Base-by-base conservation (phyloP, 768 basidiomycete species). In the Lentinula guzmanii region DNA sequence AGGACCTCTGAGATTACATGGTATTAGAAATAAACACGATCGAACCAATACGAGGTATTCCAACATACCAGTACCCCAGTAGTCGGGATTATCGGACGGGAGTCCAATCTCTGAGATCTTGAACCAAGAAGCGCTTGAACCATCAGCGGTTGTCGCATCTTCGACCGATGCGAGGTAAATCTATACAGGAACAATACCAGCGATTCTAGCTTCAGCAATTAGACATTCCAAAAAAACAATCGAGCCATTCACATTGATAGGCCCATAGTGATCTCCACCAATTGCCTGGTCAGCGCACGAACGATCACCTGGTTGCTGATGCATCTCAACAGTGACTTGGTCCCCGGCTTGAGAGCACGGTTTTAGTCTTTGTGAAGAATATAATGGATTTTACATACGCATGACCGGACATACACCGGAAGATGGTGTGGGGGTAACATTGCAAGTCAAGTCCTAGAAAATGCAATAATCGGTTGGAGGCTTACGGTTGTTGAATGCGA, bases 181-280 rank as follows among this genome's bases (percentile, higher is more conserved):
- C 75, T 73, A 52, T 41, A 16, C 42, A 41, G 8, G 34, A 52
- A 21, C 8, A 46, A 34, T 50, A 48, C 4, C 50, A 52, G 7
- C 10, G 18, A 8, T 50, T n/a, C 21, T n/a, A 37, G 8, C 15
- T 4, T 13, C 43, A n/a, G 33, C 8, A 35, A 58, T 13, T n/a
- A 63, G 8, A n/a, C 11, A 16, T 9, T 35, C 8, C 8, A 18
- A 4, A 54, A 54, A 21, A 35, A 53, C 43, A 50, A 11, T 9
- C 13, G 43, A 18, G 31, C 31, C 5, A 64, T 70, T 52, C 41
- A 74, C 74, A 56, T 72, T 74, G 56, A 80, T 74, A 46, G 81
- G 81, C 3, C 82, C 82, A 63, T 74, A 80, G 66, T 84, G 82
- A 54, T 76, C 73, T 16, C 81, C 82, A 21, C 81, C 81, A 62